Conservation (phyloP, 2,329 filamentous ascomycete genomes). For the Alternaria tenuissima region DNA sequence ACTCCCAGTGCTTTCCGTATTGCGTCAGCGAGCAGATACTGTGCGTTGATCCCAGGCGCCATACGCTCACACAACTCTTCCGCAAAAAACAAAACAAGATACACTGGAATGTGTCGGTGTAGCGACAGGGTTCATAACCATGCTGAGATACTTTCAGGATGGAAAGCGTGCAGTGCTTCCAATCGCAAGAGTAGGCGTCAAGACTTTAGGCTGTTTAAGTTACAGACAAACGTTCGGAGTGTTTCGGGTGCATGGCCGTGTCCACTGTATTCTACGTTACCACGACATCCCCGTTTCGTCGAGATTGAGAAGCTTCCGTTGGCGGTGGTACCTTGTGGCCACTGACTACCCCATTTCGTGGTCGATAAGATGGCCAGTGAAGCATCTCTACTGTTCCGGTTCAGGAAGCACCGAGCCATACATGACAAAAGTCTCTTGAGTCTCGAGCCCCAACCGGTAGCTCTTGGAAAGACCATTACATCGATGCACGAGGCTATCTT, state of each 20-base stretch:
- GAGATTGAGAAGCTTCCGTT: not conserved
- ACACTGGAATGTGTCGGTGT: not conserved
- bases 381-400: not conserved
- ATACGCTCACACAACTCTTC: not conserved
- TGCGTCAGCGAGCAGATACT: not conserved
- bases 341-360: not conserved
- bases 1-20: not conserved
- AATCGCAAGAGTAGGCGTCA: not conserved
- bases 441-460: not conserved
- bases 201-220: not conserved
- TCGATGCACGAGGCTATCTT: not conserved
- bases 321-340: not conserved
- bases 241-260: not conserved
- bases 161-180: not conserved
- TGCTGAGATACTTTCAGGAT: not conserved
- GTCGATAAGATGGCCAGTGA: not conserved
- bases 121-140: not conserved
- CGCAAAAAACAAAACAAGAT: not conserved
- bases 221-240: not conserved
- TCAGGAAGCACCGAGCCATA: not conserved
- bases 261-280: not conserved
- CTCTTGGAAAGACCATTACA: not conserved
- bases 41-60: not conserved
- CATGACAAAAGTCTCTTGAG: not conserved
- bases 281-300: not conserved